Evolutionary conservation across 257 asterid species (phyloP).

Genomic region (Misopates orontium): DNA sequence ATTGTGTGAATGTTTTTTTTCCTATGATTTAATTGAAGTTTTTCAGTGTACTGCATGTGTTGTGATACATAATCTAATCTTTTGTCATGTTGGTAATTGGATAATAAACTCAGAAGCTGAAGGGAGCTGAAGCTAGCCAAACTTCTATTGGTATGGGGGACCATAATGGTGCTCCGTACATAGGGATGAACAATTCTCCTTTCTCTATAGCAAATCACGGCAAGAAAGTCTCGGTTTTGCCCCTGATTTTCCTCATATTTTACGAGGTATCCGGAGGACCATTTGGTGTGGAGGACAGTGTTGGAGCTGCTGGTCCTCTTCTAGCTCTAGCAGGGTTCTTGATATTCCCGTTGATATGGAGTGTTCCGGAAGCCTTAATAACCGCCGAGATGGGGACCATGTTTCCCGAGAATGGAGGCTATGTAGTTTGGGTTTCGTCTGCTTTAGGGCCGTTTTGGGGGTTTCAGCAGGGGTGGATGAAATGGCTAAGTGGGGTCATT

Average conservation of each 20-base stretch:
- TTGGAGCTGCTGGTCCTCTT: constrained; percentile 67
- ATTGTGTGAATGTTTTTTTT: neutral
- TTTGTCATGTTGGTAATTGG: constrained; percentile 16
- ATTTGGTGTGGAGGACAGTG: constrained; percentile 69
- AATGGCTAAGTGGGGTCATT: constrained; percentile 73
- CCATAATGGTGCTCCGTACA: constrained; percentile 31
- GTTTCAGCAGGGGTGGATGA: constrained; percentile 75
- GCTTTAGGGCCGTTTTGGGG: constrained; percentile 79
- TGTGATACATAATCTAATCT: neutral
- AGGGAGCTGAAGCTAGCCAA: constrained; percentile 30
- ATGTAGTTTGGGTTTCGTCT: constrained; percentile 74
- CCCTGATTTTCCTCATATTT: constrained; percentile 62
- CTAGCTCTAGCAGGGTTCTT: constrained; percentile 63
- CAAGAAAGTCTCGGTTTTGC: constrained; percentile 46
- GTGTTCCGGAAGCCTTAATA: constrained; percentile 72
- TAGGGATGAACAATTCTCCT: constrained; percentile 32
- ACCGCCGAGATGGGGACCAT: constrained; percentile 77
- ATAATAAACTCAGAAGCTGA: constrained; percentile 43
- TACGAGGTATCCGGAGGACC: constrained; percentile 80
- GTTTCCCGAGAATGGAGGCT: constrained; percentile 79
- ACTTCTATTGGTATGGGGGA: constrained; percentile 39
- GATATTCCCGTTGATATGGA: constrained; percentile 65
- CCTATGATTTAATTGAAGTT: neutral
- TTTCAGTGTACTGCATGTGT: neutral
- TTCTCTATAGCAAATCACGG: constrained; percentile 37